Percentiles rank a stretch among this genome's conserved stretches.
phyloP scores from a whole-genome alignment of 352 stramenopile species.

The Paralagenidium karlingii region DNA sequence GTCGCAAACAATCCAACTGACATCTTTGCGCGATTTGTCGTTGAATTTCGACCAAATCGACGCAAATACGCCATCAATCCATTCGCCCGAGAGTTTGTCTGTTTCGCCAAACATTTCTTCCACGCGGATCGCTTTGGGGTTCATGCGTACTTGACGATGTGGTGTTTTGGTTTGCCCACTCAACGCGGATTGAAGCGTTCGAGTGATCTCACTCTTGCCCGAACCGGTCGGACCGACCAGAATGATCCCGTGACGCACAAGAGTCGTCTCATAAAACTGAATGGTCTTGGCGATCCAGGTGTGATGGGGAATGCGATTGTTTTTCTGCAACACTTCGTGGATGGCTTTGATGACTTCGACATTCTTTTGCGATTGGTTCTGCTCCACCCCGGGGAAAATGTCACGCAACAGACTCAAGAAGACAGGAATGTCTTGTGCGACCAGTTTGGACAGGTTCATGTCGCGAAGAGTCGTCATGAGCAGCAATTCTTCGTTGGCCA shows the following conservation, averaged over 20 bases:
- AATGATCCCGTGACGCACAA: slow-evolving; percentile 87
- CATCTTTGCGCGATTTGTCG: slow-evolving; percentile 62
- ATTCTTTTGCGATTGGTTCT: slow-evolving; percentile 35
- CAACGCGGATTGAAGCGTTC: slow-evolving; percentile 51
- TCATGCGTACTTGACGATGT: slow-evolving; percentile 67
- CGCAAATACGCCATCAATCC: slow-evolving; percentile 67
- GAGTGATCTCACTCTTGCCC: slow-evolving; percentile 66
- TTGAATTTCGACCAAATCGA: slow-evolving; percentile 83
- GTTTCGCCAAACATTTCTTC: slow-evolving; percentile 79
- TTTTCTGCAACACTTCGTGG: slow-evolving; percentile 55
- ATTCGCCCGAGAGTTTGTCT: slow-evolving; percentile 62
- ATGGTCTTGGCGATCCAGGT: slow-evolving; percentile 84
- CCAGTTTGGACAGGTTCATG: slow-evolving; percentile 90
- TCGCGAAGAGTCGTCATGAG: slow-evolving; percentile 93
- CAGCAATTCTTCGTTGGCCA: slow-evolving; percentile 88
- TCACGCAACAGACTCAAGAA: slow-evolving; percentile 85
- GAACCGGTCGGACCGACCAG: slow-evolving; percentile 79
- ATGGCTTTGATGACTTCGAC: slow-evolving; percentile 58
- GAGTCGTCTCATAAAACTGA: slow-evolving; percentile 88
- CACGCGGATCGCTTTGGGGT: slow-evolving; percentile 69
- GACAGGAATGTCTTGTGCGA: slow-evolving; percentile 85
- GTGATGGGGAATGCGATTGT: slow-evolving; percentile 39
- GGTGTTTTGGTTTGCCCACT: slow-evolving; percentile 38
- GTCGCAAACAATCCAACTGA: slow-evolving; percentile 89
- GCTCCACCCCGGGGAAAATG: slow-evolving; percentile 70